These are phyloP conservation scores for Tricholoma furcatifolium DNA, from an alignment of 768 basidiomycete species.

Conservation along the genomic window DNA sequence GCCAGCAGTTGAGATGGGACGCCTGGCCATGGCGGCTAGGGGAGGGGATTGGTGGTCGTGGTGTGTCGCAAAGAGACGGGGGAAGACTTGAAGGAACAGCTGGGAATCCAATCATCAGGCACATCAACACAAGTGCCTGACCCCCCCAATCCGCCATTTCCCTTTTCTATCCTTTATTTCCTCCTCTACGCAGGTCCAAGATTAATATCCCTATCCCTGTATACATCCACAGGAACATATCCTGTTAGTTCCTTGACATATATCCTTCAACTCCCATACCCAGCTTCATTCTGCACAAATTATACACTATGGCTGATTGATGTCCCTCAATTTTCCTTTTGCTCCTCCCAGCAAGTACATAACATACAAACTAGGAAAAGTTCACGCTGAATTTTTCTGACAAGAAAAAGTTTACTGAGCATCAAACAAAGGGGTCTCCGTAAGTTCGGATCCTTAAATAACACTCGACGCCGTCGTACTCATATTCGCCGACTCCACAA, in stretches of 20 bases:
- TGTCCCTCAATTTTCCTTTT: too few species aligned
- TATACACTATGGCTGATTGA: too few species aligned
- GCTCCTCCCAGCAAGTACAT: too few species aligned
- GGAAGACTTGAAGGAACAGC: conserved; percentile 15
- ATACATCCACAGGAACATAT: not conserved
- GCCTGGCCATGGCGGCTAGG: conserved; percentile 22
- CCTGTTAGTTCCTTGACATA: not conserved
- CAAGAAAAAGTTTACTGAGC: too few species aligned
- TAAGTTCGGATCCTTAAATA: too few species aligned
- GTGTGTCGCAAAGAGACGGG: conserved; percentile 19
- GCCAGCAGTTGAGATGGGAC: conserved; percentile 17
- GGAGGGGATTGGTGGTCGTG: conserved; percentile 13
- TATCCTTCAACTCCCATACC: not conserved
- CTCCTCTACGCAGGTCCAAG: conserved; percentile 9
- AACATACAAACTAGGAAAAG: too few species aligned
- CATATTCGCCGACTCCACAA: too few species aligned
- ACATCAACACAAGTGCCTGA: conserved; percentile 22
- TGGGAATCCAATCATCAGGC: conserved; percentile 23
- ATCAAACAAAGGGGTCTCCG: too few species aligned
- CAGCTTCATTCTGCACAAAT: too few species aligned
- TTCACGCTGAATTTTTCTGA: too few species aligned
- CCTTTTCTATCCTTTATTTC: conserved; percentile 10
- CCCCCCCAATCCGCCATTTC: conserved; percentile 16
- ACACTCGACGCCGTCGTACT: too few species aligned
- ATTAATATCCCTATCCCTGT: not conserved